A percentile compares a stretch with the other conserved stretches of the same genome.
phyloP scores from a whole-genome alignment of 2,329 filamentous ascomycete genomes.

The Shiraia bambusicola region DNA sequence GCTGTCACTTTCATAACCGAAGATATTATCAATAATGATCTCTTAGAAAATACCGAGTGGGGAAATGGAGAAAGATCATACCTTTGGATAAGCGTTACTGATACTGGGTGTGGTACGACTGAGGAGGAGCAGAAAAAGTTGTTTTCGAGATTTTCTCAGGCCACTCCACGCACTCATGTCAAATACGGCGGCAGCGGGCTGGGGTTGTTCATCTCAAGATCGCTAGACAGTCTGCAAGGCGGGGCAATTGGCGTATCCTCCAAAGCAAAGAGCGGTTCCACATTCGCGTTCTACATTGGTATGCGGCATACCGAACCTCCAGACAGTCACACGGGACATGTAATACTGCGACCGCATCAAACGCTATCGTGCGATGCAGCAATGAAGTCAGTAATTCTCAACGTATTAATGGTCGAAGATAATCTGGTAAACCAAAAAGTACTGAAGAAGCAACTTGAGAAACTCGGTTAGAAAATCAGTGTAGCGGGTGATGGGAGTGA shows the following conservation, averaged over 20 bases:
- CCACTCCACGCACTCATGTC: constrained; percentile 34
- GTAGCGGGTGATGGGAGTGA: constrained; percentile 45
- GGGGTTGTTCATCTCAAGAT: constrained; percentile 48
- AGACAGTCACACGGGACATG: constrained; percentile 2
- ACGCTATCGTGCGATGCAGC: constrained; percentile 21
- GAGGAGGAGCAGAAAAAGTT: constrained; percentile 39
- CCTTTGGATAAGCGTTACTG: constrained; percentile 39
- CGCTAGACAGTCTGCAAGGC: constrained; percentile 34
- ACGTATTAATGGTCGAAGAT: constrained; percentile 42
- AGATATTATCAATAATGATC: constrained; percentile 2
- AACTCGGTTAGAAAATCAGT: constrained; percentile 38
- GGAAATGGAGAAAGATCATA: constrained; percentile 39
- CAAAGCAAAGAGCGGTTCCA: constrained; percentile 35
- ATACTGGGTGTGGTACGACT: constrained; percentile 45
- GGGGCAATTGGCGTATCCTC: constrained; percentile 48
- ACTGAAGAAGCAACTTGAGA: constrained; percentile 42
- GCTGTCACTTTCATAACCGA: constrained; percentile 19
- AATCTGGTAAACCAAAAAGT: constrained; percentile 48
- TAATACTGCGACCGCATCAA: constrained; percentile 9
- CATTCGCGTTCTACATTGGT: constrained; percentile 47
- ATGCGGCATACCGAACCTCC: constrained; percentile 21
- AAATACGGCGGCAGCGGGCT: constrained; percentile 48
- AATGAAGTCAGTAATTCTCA: constrained; percentile 21
- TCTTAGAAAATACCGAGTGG: constrained; percentile 28
- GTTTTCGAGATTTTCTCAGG: constrained; percentile 35